These are phyloP conservation scores for Claviceps sp. DNA, from an alignment of 2,329 filamentous ascomycete species.

Conservation along the genomic window DNA sequence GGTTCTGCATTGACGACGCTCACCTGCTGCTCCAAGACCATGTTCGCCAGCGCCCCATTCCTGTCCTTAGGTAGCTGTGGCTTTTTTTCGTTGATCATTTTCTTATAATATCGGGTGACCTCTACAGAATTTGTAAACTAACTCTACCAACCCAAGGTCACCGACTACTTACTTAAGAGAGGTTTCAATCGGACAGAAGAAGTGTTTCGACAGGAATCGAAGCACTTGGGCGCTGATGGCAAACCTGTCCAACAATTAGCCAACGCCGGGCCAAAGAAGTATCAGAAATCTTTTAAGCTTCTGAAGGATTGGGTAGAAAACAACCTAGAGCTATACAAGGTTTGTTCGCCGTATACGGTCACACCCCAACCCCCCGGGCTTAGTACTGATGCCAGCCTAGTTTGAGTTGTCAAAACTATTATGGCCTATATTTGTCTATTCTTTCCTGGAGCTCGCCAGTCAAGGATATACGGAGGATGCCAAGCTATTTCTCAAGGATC, in stretches of 20 bases:
- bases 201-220: constrained; percentile 81
- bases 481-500: constrained; percentile 57
- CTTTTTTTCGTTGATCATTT: background rate
- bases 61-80: background rate
- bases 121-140: constrained; percentile 4
- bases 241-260: constrained; percentile 58
- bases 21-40: background rate
- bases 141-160: constrained; percentile 38
- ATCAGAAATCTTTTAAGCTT: constrained; percentile 58
- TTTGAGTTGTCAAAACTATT: constrained; percentile 78
- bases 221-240: constrained; percentile 68
- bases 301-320: constrained; percentile 79
- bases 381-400: constrained; percentile 23
- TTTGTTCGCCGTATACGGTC: constrained; percentile 19
- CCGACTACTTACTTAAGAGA: constrained; percentile 91
- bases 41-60: background rate
- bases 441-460: constrained; percentile 66
- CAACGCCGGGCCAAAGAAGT: constrained; percentile 63
- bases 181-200: constrained; percentile 89
- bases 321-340: constrained; percentile 88
- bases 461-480: constrained; percentile 61
- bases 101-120: background rate
- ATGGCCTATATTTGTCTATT: constrained; percentile 93
- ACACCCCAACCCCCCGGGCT: background rate
- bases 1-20: too few relatives aligned